Base-by-base conservation (phyloP, 1,139 yeast species). In the Sugiyamaella sp. region DNA sequence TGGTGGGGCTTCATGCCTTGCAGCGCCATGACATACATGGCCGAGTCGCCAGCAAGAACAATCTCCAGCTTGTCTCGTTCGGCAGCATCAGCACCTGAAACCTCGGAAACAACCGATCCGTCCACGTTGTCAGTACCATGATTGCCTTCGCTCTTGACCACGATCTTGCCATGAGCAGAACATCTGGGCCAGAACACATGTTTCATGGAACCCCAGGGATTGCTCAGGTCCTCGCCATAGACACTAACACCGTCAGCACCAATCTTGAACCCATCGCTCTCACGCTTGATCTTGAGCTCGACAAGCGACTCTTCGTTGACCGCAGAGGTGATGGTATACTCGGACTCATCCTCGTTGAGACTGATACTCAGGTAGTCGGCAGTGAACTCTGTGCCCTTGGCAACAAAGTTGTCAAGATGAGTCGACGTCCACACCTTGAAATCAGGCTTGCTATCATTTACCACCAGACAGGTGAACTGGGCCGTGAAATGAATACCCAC, bases 1-100 rank as follows among this genome's bases (percentile, higher is more conserved):
- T 93, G 99, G 71, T 93, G 98, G 12, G 99, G 99, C 73, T 93
- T 93, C 98, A 93, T 91, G 58, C 98, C 98, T 75, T 93, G 99
- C 63, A 90, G 74, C n/a, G 99, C 99, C 95, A 89, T 86, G 49
- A 93, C 96, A 69, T 85, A 90, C 96, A 91, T 86, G 54, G 89
- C 82, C 54, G 66, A 74, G 5, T 29, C 35, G 43, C 88, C 89
- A 37, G 80, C 75, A 24, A 73, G 53, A 17, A 54, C 59, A 38
- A 65, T 42, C 24, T 65, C 68, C 19, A 44, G 22, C 27, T 10
- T 25, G 3, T 32, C 47, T 21, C 22, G 32, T 14, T 20, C 25
- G 14, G 35, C 35, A 29, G 14, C 35, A 12, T 12, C 14, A 25
- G 66, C 59, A 46, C 69, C 68, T 49, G 66, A 65, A 52, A 74